Evolutionary conservation across 2,329 filamentous ascomycete species (phyloP).

Genomic region (Botrytis porri): DNA sequence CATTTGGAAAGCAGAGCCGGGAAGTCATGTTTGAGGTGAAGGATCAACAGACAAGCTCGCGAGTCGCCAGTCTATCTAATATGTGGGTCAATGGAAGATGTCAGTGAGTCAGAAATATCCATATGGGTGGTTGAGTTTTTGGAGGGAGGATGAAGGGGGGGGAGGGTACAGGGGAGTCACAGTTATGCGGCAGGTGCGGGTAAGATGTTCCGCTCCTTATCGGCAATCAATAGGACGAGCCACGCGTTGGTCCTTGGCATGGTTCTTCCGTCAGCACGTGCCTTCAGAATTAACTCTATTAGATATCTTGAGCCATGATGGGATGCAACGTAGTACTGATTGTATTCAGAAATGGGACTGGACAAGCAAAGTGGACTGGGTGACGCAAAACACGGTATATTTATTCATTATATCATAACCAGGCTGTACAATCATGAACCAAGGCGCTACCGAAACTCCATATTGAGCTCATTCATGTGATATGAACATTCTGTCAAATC

Average conservation of each 20-base stretch:
- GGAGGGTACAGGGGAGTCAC: too few species aligned
- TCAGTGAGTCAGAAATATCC: neutral
- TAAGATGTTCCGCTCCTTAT: neutral
- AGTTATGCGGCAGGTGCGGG: neutral
- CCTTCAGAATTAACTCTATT: neutral
- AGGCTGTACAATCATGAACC: neutral
- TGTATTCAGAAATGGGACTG: neutral
- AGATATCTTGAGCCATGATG: neutral
- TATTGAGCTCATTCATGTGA: neutral
- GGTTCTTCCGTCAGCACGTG: neutral
- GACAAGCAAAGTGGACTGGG: neutral
- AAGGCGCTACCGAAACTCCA: slow-evolving; percentile 6
- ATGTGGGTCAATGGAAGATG: neutral
- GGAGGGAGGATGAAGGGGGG: too few species aligned
- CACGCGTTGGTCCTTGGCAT: neutral
- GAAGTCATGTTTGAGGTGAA: neutral
- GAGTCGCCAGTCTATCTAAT: too few species aligned
- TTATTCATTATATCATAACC: slow-evolving; percentile 19
- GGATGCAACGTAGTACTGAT: neutral
- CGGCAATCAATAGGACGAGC: neutral
- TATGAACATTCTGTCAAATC: neutral
- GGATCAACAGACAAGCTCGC: neutral
- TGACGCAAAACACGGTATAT: neutral
- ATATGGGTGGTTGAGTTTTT: too few species aligned
- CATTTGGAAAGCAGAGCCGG: neutral